A percentile compares a stretch with the other conserved stretches of the same genome.
Conservation (phyloP, 495 filamentous ascomycete species). For the Penicillium turbatum region DNA sequence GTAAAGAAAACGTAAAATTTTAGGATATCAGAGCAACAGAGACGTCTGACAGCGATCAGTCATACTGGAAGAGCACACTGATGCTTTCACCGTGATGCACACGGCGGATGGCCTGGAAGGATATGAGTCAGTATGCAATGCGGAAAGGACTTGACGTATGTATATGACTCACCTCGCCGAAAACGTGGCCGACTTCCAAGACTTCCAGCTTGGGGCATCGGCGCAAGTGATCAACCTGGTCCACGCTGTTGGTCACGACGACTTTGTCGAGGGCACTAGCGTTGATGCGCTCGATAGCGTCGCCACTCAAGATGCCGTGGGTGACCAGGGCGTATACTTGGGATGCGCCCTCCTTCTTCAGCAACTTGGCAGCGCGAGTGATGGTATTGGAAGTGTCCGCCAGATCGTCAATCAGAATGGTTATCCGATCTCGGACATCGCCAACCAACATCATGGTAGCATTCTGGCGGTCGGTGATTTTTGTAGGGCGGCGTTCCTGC, state of each 20-base stretch:
- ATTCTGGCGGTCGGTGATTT: slow-evolving; percentile 89
- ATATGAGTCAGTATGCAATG: slow-evolving; percentile 19
- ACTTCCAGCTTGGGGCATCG: slow-evolving; percentile 84
- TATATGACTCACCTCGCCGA: slow-evolving; percentile 67
- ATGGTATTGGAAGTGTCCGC: slow-evolving; percentile 96
- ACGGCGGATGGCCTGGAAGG: slow-evolving; percentile 75
- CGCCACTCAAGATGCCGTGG: slow-evolving; percentile 89
- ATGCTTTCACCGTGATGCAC: slow-evolving; percentile 99
- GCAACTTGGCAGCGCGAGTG: slow-evolving; percentile 89
- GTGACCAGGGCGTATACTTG: slow-evolving; percentile 88
- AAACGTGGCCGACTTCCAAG: slow-evolving; percentile 84
- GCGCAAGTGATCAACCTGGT: slow-evolving; percentile 74
- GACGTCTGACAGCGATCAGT: slow-evolving; percentile 38
- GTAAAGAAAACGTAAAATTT: slow-evolving; percentile 8
- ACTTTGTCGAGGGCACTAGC: slow-evolving; percentile 84
- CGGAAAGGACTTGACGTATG: slow-evolving; percentile 3
- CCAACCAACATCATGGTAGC: slow-evolving; percentile 99
- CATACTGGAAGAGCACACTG: slow-evolving; percentile 92
- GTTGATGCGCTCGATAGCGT: slow-evolving; percentile 91
- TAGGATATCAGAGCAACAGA: slow-evolving; percentile 13
- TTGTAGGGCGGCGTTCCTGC: slow-evolving; percentile 93
- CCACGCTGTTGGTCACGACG: slow-evolving; percentile 89
- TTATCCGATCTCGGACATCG: slow-evolving; percentile 71
- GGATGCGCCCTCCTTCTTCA: slow-evolving; percentile 89
- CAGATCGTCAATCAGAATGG: slow-evolving; percentile 91